phyloP scores from a whole-genome alignment of 2,329 filamentous ascomycete genomes.

The Calonectria ilicicola region DNA sequence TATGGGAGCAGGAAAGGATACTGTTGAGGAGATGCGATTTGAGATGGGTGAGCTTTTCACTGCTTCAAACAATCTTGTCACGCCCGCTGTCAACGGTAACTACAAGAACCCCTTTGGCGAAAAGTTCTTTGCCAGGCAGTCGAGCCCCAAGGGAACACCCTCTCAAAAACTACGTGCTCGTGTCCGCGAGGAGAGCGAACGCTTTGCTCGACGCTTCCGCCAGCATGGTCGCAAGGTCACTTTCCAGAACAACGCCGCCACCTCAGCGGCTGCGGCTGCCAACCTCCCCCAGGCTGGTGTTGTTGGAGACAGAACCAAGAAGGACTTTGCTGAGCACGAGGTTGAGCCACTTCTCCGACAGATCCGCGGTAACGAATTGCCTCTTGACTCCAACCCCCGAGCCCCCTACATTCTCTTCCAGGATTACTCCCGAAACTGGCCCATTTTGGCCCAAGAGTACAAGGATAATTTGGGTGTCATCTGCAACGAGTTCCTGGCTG shows the following conservation, averaged over 20 bases:
- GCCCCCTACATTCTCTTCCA: slow-evolving; percentile 67
- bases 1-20: slow-evolving; percentile 64
- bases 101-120: slow-evolving; percentile 67
- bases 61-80: slow-evolving; percentile 64
- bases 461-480: slow-evolving; percentile 66
- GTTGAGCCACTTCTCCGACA: slow-evolving; percentile 63
- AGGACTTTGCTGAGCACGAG: slow-evolving; percentile 60
- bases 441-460: slow-evolving; percentile 63
- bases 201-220: slow-evolving; percentile 61
- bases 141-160: slow-evolving; percentile 62
- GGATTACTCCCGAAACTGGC: slow-evolving; percentile 65
- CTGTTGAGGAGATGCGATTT: slow-evolving; percentile 64
- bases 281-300: slow-evolving; percentile 46
- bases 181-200: slow-evolving; percentile 64
- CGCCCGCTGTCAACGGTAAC: slow-evolving; percentile 64
- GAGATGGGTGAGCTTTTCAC: slow-evolving; percentile 67
- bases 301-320: slow-evolving; percentile 55
- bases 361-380: slow-evolving; percentile 64
- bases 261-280: slow-evolving; percentile 27
- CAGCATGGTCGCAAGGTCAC: slow-evolving; percentile 62
- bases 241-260: slow-evolving; percentile 48
- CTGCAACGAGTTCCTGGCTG: slow-evolving; percentile 65
- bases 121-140: slow-evolving; percentile 63
- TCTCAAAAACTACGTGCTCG: slow-evolving; percentile 64
- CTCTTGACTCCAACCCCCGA: slow-evolving; percentile 64